Evolutionary conservation across 352 stramenopile genomes (phyloP).

Genomic region (Phytophthora macrochlamydospora): DNA sequence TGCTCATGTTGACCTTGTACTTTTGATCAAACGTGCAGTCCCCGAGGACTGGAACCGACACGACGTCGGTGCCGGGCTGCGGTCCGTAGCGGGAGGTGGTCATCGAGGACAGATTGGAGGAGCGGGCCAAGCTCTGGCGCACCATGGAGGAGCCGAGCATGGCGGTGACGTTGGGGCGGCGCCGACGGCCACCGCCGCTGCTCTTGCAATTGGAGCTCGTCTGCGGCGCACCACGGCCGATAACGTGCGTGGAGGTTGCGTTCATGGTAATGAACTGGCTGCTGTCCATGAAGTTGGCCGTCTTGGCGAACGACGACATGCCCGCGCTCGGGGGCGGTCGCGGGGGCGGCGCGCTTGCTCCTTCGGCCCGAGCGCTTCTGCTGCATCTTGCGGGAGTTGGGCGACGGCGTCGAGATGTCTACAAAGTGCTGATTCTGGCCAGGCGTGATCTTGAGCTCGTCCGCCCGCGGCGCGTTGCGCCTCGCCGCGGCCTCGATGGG

Average conservation of each 20-base stretch:
- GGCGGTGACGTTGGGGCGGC: slow-evolving; percentile 63
- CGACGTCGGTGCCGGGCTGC: slow-evolving; percentile 52
- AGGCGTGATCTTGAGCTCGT: slow-evolving; percentile 58
- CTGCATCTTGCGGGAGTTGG: slow-evolving; percentile 17
- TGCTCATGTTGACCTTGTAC: slow-evolving; percentile 68
- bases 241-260: slow-evolving; percentile 35
- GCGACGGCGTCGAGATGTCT: slow-evolving; percentile 71
- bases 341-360: slow-evolving; percentile 23
- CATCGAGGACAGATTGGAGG: slow-evolving; percentile 49
- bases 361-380: slow-evolving; percentile 11
- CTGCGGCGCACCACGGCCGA: slow-evolving; percentile 24
- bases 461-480: slow-evolving; percentile 16
- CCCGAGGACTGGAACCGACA: slow-evolving; percentile 69
- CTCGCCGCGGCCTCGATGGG: slow-evolving; percentile 35
- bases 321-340: slow-evolving; percentile 3
- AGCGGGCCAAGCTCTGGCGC: slow-evolving; percentile 47
- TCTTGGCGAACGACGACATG: slow-evolving; percentile 33
- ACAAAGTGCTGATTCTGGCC: slow-evolving; percentile 61
- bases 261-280: slow-evolving; percentile 56
- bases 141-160: slow-evolving; percentile 76
- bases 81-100: slow-evolving; percentile 53
- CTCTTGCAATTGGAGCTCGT: slow-evolving; percentile 42
- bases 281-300: slow-evolving; percentile 64
- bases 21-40: slow-evolving; percentile 74
- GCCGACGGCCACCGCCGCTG: slow-evolving; percentile 28